phyloP scores from a whole-genome alignment of 257 asterid genomes.

The Primulina eburnea region DNA sequence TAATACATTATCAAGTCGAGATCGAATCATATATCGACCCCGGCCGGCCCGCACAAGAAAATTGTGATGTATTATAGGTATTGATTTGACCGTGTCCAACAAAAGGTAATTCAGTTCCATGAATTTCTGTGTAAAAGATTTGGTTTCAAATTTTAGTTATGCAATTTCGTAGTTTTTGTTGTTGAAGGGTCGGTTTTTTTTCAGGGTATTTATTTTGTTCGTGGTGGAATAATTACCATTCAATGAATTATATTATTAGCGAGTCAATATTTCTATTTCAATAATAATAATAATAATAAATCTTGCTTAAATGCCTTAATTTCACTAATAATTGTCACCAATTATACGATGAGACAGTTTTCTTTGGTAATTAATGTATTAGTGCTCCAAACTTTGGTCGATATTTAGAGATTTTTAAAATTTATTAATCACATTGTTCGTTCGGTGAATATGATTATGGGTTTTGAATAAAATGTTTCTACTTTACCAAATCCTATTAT shows the following conservation, averaged over 20 bases:
- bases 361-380: neutral
- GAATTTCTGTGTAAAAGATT: constrained; percentile 22
- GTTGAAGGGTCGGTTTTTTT: constrained; percentile 24
- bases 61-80: neutral
- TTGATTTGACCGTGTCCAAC: constrained; percentile 26
- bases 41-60: neutral
- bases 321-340: constrained; percentile 3
- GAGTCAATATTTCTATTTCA: constrained; percentile 18
- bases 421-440: neutral
- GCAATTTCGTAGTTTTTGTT: constrained; percentile 16
- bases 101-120: constrained; percentile 28
- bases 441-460: neutral
- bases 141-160: constrained; percentile 26
- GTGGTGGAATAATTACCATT: constrained; percentile 15
- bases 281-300: constrained; percentile 3
- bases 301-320: constrained; percentile 13
- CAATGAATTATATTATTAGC: constrained; percentile 20
- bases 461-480: neutral
- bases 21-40: too few species aligned
- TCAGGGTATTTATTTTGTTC: constrained; percentile 13
- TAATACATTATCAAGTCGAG: too few species aligned
- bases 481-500: neutral
- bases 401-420: too few species aligned
- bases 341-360: neutral
- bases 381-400: too few species aligned